Conservation (phyloP, 768 basidiomycete genomes). For the Rhizopogon roseolus region DNA sequence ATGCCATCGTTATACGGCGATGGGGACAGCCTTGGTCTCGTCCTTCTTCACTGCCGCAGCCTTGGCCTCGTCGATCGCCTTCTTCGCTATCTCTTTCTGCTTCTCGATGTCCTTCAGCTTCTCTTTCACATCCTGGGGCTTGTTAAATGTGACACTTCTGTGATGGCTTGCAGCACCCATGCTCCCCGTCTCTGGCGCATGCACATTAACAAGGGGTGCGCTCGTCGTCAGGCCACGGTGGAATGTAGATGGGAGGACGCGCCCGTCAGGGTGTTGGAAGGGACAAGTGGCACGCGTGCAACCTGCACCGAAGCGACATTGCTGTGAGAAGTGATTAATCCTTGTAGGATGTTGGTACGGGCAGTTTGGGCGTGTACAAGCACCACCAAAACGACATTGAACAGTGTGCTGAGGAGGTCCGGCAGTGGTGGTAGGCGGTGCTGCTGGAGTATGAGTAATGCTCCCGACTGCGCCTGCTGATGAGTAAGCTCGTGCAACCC, state of each 20-base stretch:
- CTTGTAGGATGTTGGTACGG: constrained; percentile 63
- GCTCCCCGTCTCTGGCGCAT: constrained; percentile 59
- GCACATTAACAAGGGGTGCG: constrained; percentile 57
- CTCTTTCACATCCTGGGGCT: constrained; percentile 39
- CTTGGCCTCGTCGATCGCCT: constrained; percentile 63
- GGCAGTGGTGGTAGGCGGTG: constrained; percentile 24
- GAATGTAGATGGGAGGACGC: constrained; percentile 75
- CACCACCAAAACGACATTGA: constrained; percentile 65
- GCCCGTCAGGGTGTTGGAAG: constrained; percentile 90
- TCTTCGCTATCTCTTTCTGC: constrained; percentile 62
- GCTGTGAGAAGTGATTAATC: constrained; percentile 36
- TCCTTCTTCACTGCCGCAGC: constrained; percentile 60
- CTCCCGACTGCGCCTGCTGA: constrained; percentile 20
- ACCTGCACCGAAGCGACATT: constrained; percentile 78
- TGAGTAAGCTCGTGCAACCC: constrained; percentile 9
- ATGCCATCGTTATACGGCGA: constrained; percentile 23
- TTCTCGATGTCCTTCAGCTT: constrained; percentile 32
- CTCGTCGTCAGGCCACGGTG: constrained; percentile 67
- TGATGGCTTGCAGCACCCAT: constrained; percentile 63
- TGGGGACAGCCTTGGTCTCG: constrained; percentile 43
- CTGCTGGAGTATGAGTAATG: constrained; percentile 33
- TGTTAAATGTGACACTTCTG: constrained; percentile 68
- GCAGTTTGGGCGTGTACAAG: constrained; percentile 67
- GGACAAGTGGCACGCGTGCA: constrained; percentile 85
- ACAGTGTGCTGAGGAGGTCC: constrained; percentile 21